Evolutionary conservation across 352 stramenopile species (phyloP), one percentile per base, ranked within the genome.

Genomic region (Phytophthora sp.): DNA sequence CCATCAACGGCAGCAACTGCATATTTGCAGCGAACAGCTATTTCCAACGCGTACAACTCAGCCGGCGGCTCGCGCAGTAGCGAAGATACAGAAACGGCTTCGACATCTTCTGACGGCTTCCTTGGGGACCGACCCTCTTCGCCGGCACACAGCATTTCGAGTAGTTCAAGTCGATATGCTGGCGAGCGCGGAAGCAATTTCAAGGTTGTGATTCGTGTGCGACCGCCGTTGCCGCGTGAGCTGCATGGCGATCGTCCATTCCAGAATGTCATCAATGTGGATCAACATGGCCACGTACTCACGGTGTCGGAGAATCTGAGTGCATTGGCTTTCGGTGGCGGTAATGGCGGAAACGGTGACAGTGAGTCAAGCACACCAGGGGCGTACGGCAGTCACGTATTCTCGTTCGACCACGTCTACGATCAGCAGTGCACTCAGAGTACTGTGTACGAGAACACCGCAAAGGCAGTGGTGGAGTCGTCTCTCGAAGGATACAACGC

Each of bases 401-500:
- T 98, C 75, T 97, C 88, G 24, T 98, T 98, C 59, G 94, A 98
- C 57, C 88, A 98, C 48, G 92, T 98, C 1, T 98, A 98, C 75
- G 94, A 97, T 54, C 88, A 97, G 66, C 77, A 91, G 38, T 92
- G 84, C 61, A 94, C 84, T 11, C 95, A 98, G 56, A 77, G 77
- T 30, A 84, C 90, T 2, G 90, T 98, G 52, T 98, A 98, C 74
- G 91, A 98, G 44, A 97, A 95, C 54, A 98, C 91, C 0, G 95
- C 94, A 23, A 94, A 96, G 50, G 87, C 88, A 0, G 89, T 98
- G 8, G 94, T 98, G 15, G 88, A 97, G 53, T 97, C 84, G 13
- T 97, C 83, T 17, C 79, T 98, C 2, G 89, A 97, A 77, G 91
- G 91, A 6, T 97, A 96, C 77, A 93, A 97, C 62, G 91, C 92